Conservation (phyloP, 345 rosid genomes). For the Hibiscus syriacus region DNA sequence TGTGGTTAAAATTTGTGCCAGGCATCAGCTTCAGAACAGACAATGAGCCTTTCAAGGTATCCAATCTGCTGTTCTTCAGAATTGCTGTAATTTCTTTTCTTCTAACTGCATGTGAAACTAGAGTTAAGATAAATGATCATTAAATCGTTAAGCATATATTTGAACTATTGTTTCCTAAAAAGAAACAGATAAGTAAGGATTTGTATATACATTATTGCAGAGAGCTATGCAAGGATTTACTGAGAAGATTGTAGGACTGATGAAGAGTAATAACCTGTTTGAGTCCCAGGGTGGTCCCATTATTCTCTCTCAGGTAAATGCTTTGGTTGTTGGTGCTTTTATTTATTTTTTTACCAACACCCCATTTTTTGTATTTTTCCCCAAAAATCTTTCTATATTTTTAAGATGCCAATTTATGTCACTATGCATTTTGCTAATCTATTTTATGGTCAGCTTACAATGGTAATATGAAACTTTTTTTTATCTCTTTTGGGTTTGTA, state of each 20-base stretch:
- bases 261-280: constrained; percentile 88
- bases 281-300: constrained; percentile 99
- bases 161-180: not conserved
- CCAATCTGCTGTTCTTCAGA: not conserved
- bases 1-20: constrained; percentile 99
- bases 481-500: not conserved
- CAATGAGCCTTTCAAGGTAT: constrained; percentile 98
- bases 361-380: not conserved
- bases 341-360: not conserved
- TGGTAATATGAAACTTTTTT: not conserved
- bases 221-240: constrained; percentile 92
- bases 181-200: not conserved
- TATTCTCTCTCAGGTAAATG: constrained; percentile 83
- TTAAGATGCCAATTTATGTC: not conserved
- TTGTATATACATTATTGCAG: constrained; percentile 36
- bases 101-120: constrained; percentile 1
- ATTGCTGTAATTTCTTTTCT: not conserved
- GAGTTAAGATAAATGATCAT: not conserved
- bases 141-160: not conserved
- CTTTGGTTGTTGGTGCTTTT: not conserved
- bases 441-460: not conserved
- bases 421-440: not conserved
- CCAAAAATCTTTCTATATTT: not conserved
- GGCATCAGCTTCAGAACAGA: constrained; percentile 98
- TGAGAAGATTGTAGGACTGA: constrained; percentile 82